phyloP scores from a whole-genome alignment of 345 rosid species.

The Citrus reticulata region DNA sequence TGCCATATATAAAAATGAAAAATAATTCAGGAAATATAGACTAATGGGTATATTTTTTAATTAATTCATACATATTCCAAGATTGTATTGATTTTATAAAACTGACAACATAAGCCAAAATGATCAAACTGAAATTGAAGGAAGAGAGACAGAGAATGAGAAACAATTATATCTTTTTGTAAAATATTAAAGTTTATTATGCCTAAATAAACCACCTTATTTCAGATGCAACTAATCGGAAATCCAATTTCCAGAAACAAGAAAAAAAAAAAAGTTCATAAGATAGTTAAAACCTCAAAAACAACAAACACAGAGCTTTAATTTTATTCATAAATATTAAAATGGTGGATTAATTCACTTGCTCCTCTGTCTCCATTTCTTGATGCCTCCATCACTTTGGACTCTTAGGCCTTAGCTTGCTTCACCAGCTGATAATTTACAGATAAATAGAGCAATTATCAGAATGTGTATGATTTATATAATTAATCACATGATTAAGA shows the following conservation, averaged over 20 bases:
- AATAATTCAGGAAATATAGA: no score
- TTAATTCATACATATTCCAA: no score
- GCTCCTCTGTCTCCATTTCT: neutral
- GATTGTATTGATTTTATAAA: no score
- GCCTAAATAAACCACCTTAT: neutral
- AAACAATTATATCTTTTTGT: neutral
- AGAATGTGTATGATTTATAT: neutral
- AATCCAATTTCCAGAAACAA: no score
- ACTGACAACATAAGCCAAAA: no score
- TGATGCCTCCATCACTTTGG: neutral
- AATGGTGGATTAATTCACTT: neutral
- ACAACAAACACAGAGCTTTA: neutral
- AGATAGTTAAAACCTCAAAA: neutral
- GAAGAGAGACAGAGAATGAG: no score
- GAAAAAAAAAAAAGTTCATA: neutral
- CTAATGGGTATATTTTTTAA: no score
- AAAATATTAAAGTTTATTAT: neutral
- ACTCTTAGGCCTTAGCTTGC: neutral
- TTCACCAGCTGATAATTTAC: neutral
- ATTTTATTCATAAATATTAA: neutral
- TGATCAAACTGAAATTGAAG: no score
- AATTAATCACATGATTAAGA: neutral
- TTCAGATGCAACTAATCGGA: neutral
- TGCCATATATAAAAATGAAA: no score
- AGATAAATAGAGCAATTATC: neutral